Evolutionary conservation across 495 filamentous ascomycete genomes (phyloP).

Genomic region (Penicillium lividum): DNA sequence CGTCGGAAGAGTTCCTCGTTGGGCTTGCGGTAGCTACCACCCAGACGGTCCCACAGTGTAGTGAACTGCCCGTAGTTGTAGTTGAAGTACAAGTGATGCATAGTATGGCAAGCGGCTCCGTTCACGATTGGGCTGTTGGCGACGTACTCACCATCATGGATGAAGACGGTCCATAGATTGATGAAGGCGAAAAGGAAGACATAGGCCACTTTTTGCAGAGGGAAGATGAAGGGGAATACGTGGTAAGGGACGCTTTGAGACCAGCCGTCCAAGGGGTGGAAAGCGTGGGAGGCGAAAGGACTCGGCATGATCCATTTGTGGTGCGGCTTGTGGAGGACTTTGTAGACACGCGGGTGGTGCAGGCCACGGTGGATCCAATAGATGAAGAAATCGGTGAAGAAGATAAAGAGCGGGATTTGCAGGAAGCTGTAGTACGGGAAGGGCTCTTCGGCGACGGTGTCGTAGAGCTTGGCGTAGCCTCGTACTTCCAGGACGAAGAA

Average conservation of each 20-base stretch:
- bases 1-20: slow-evolving; percentile 84
- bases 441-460: slow-evolving; percentile 68
- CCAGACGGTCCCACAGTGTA: slow-evolving; percentile 90
- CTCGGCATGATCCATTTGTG: slow-evolving; percentile 99
- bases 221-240: slow-evolving; percentile 90
- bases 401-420: slow-evolving; percentile 90
- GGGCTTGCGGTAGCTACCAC: slow-evolving; percentile 85
- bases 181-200: slow-evolving; percentile 86
- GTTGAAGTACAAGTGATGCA: slow-evolving; percentile 98
- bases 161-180: slow-evolving; percentile 97
- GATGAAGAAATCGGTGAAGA: slow-evolving; percentile 91
- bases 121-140: slow-evolving; percentile 88
- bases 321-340: slow-evolving; percentile 90
- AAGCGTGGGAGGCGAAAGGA: slow-evolving; percentile 87
- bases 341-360: slow-evolving; percentile 84
- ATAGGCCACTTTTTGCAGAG: slow-evolving; percentile 87
- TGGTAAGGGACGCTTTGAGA: slow-evolving; percentile 93
- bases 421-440: slow-evolving; percentile 74
- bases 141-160: slow-evolving; percentile 96
- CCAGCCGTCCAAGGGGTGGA: slow-evolving; percentile 94
- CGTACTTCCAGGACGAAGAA: slow-evolving; percentile 81
- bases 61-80: slow-evolving; percentile 98
- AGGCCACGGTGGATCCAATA: slow-evolving; percentile 94
- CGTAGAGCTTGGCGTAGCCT: slow-evolving; percentile 87
- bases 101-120: slow-evolving; percentile 93